These are phyloP conservation scores for Tylopilus sp. DNA, from an alignment of 1,284 basidiomycete species.

Conservation along the genomic window DNA sequence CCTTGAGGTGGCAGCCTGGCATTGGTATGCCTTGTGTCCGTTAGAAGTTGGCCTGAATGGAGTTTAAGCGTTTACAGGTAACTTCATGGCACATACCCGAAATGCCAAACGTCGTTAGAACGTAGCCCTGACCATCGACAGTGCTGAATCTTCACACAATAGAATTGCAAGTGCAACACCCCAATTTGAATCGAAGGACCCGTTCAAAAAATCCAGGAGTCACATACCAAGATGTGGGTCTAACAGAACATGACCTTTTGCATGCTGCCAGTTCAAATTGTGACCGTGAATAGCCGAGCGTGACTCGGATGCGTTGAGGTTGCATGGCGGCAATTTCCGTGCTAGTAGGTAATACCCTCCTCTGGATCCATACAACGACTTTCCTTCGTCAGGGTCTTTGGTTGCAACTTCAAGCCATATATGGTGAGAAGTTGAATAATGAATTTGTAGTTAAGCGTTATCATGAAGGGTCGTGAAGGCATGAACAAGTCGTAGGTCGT, in stretches of 20 bases:
- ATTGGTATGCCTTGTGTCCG: no score
- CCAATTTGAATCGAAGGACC: no score
- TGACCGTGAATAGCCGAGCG: no score
- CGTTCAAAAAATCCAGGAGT: no score
- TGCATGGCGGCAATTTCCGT: conserved; percentile 13
- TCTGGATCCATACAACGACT: no score
- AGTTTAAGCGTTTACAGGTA: no score
- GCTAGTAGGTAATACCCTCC: no score
- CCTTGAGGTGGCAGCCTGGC: conserved; percentile 8
- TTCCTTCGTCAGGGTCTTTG: background rate
- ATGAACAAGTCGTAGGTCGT: conserved; percentile 10
- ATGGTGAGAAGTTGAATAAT: background rate
- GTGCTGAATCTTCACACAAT: background rate
- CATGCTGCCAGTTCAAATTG: no score
- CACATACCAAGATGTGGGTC: no score
- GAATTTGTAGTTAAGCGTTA: background rate
- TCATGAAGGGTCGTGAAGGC: background rate
- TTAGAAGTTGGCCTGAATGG: background rate
- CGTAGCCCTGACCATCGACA: background rate
- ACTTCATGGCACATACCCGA: background rate
- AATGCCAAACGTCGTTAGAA: background rate
- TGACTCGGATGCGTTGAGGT: no score
- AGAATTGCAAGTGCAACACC: background rate
- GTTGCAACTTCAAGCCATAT: background rate
- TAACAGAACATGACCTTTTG: no score